A percentile compares a stretch with the other conserved stretches of the same genome.
Evolutionary conservation across 2,329 filamentous ascomycete species (phyloP).

Genomic region (Xylariaceae sp.): DNA sequence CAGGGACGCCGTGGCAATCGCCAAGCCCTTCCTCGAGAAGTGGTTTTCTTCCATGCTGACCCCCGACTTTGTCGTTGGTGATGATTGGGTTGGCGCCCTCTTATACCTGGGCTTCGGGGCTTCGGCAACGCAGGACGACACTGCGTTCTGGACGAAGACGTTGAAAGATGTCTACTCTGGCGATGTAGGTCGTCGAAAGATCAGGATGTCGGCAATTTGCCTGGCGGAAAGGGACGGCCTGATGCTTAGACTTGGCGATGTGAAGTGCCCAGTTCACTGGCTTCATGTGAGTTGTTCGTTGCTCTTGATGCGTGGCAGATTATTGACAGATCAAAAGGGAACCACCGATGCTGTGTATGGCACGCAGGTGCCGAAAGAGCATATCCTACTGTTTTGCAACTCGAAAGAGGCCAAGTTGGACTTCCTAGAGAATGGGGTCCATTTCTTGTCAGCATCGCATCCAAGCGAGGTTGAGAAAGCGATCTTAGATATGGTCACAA

Average conservation of each 20-base stretch:
- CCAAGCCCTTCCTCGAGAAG: conserved; percentile 37
- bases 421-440: conserved; percentile 39
- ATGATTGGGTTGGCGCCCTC: conserved; percentile 42
- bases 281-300: conserved; percentile 37
- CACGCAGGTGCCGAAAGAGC: conserved; percentile 35
- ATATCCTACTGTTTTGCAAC: conserved; percentile 46
- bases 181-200: conserved; percentile 45
- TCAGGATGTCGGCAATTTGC: conserved; percentile 40
- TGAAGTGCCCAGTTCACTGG: conserved; percentile 50
- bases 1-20: conserved; percentile 38
- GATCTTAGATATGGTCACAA: conserved; percentile 23
- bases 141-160: conserved; percentile 42
- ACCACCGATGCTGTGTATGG: conserved; percentile 41
- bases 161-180: conserved; percentile 43
- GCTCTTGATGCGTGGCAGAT: not conserved
- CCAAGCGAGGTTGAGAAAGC: conserved; percentile 41
- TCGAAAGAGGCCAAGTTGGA: conserved; percentile 40
- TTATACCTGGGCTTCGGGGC: conserved; percentile 41
- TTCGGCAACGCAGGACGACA: conserved; percentile 31
- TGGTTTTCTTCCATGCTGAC: conserved; percentile 37
- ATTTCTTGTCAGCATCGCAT: conserved; percentile 47
- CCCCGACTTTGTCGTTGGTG: conserved; percentile 43
- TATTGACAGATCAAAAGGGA: conserved; percentile 30
- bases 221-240: conserved; percentile 45
- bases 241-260: conserved; percentile 38